Conservation (phyloP, 2,329 filamentous ascomycete species). For the Beauveria medogensis region DNA sequence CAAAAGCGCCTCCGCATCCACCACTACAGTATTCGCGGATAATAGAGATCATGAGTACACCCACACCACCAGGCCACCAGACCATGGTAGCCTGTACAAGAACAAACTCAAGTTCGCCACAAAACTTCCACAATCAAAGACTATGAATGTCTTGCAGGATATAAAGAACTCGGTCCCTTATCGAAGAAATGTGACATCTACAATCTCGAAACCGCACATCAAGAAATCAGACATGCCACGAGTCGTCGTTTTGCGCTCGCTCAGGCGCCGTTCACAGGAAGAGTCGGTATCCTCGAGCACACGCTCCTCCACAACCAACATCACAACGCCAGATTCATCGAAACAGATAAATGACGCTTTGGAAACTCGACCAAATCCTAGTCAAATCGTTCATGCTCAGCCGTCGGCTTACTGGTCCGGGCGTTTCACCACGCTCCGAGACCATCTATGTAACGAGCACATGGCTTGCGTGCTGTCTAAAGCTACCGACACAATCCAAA, state of each 20-base stretch:
- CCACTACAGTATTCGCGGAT: background rate
- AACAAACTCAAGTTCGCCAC: constrained; percentile 7
- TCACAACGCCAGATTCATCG: constrained; percentile 3
- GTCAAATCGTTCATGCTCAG: constrained; percentile 33
- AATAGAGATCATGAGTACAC: constrained; percentile 1
- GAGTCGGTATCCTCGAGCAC: constrained; percentile 17
- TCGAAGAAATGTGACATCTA: background rate
- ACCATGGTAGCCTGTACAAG: background rate
- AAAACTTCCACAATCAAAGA: constrained; percentile 36
- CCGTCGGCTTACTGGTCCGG: constrained; percentile 53
- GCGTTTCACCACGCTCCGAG: constrained; percentile 49
- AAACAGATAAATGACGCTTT: background rate
- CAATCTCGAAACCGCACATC: background rate
- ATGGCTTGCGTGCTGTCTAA: constrained; percentile 2
- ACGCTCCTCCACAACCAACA: constrained; percentile 9
- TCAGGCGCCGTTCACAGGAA: constrained; percentile 14
- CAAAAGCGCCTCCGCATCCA: background rate
- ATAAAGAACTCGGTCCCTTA: constrained; percentile 38
- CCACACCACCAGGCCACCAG: background rate
- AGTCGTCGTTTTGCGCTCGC: constrained; percentile 11
- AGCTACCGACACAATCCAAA: background rate
- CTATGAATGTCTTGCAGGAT: constrained; percentile 36
- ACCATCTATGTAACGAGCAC: constrained; percentile 31
- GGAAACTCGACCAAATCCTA: background rate
- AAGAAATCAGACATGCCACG: constrained; percentile 7